Evolutionary conservation across 2,329 filamentous ascomycete genomes (phyloP).

Genomic region (Purpureocillium takamizusanense): DNA sequence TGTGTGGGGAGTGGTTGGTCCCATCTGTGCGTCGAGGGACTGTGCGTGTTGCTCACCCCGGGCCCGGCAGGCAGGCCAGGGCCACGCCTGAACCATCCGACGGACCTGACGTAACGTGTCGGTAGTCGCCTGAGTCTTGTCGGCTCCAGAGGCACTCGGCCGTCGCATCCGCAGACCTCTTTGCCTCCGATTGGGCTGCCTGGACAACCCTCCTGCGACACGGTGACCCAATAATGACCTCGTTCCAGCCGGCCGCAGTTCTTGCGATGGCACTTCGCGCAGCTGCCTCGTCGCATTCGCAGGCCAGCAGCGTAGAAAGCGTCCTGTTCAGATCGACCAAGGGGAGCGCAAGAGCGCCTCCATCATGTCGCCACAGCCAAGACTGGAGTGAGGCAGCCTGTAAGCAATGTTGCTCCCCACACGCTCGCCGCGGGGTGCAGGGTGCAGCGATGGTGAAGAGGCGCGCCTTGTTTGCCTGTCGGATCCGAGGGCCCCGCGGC

Average conservation of each 20-base stretch:
- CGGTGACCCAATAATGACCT: neutral
- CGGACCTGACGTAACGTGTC: slow-evolving; percentile 8
- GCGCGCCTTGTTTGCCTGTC: no score
- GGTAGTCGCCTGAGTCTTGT: slow-evolving; percentile 3
- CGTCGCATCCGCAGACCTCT: slow-evolving; percentile 3
- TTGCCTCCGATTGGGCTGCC: slow-evolving; percentile 1
- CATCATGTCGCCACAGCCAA: no score
- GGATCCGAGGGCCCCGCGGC: no score
- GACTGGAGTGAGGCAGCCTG: no score
- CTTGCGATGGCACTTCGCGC: neutral
- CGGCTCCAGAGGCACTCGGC: slow-evolving; percentile 1
- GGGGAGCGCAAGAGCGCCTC: no score
- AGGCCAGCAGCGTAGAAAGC: no score
- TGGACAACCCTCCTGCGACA: neutral
- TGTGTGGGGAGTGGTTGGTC: slow-evolving; percentile 1
- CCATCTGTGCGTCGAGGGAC: neutral
- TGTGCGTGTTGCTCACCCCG: no score
- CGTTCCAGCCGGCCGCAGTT: neutral
- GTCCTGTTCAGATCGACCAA: no score
- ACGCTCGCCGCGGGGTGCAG: no score
- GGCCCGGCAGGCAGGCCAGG: slow-evolving; percentile 1
- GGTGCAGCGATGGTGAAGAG: no score
- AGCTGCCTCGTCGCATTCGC: no score
- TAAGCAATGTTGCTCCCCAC: no score
- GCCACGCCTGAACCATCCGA: neutral